These are phyloP conservation scores for Coemansia sp. DNA, from an alignment of 192 early-diverging fungal species.

Conservation along the genomic window DNA sequence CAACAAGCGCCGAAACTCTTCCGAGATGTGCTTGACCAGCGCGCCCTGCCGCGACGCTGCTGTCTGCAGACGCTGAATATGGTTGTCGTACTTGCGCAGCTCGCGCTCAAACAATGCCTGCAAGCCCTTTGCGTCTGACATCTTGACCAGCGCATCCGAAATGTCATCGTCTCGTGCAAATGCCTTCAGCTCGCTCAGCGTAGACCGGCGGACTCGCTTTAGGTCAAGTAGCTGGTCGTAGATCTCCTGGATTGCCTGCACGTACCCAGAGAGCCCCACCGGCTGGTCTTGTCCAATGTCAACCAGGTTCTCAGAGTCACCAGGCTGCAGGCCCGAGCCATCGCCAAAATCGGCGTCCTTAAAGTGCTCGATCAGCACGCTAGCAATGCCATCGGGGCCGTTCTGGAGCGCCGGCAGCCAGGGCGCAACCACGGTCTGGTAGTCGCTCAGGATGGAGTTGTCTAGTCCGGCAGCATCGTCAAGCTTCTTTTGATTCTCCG, in stretches of 20 bases:
- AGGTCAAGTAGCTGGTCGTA: conserved; percentile 43
- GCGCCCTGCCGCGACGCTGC: conserved; percentile 71
- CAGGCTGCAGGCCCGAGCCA: conserved; percentile 11
- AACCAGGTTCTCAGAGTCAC: conserved; percentile 54
- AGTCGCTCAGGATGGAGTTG: conserved; percentile 49
- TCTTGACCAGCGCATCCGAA: conserved; percentile 31
- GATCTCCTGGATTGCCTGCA: conserved; percentile 36
- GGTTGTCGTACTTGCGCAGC: conserved; percentile 83
- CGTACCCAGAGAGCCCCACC: conserved; percentile 36
- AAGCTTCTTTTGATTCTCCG: conserved; percentile 67
- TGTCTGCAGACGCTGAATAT: conserved; percentile 67
- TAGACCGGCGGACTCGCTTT: conserved; percentile 41
- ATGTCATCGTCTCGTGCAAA: conserved; percentile 83
- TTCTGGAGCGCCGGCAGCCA: conserved; percentile 43
- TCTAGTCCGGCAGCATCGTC: conserved; percentile 72
- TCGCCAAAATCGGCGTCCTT: conserved; percentile 42
- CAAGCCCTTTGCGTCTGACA: conserved; percentile 65
- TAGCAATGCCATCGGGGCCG: conserved; percentile 47
- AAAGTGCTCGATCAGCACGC: conserved; percentile 48
- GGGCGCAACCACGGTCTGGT: conserved; percentile 32
- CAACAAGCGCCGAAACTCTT: conserved; percentile 70
- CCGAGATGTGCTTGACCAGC: conserved; percentile 68
- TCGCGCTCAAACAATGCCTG: conserved; percentile 90
- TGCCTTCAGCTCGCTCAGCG: conserved; percentile 54
- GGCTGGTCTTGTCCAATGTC: conserved; percentile 54